phyloP scores from a whole-genome alignment of 352 stramenopile genomes.

The Elongisporangium anandrum region DNA sequence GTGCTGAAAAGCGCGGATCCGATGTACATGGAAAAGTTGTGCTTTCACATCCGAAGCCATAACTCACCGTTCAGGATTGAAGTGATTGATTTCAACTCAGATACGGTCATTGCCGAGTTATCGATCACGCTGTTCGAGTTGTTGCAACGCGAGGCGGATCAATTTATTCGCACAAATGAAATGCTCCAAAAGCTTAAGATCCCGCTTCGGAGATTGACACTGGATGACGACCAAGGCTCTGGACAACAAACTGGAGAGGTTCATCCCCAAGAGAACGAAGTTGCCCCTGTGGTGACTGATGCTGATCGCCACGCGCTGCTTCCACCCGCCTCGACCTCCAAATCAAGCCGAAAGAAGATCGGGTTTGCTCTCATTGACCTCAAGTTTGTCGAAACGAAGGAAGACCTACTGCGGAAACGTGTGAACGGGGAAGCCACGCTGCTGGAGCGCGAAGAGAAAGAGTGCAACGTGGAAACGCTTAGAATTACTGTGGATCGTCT shows the following conservation, averaged over 20 bases:
- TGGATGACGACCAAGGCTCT: slow-evolving; percentile 24
- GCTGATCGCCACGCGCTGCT: slow-evolving; percentile 49
- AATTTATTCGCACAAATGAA: slow-evolving; percentile 48
- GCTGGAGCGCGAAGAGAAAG: slow-evolving; percentile 62
- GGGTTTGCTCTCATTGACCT: slow-evolving; percentile 55
- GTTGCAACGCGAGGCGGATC: slow-evolving; percentile 67
- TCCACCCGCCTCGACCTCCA: slow-evolving; percentile 15
- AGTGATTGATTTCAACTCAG: slow-evolving; percentile 81
- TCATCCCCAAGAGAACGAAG: slow-evolving; percentile 9
- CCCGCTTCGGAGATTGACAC: slow-evolving; percentile 36
- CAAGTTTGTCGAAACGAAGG: slow-evolving; percentile 69
- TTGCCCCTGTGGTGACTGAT: slow-evolving; percentile 25
- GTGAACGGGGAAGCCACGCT: slow-evolving; percentile 46
- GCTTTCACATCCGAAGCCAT: slow-evolving; percentile 56
- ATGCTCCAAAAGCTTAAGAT: slow-evolving; percentile 38
- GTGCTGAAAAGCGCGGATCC: slow-evolving; percentile 84
- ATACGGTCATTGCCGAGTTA: slow-evolving; percentile 65
- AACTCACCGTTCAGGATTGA: slow-evolving; percentile 65
- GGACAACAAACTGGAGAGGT: background rate
- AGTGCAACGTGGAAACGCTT: slow-evolving; percentile 79
- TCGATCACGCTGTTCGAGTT: slow-evolving; percentile 75
- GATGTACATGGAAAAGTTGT: slow-evolving; percentile 84
- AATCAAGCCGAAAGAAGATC: slow-evolving; percentile 42
- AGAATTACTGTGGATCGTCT: slow-evolving; percentile 72
- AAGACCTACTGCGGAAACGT: slow-evolving; percentile 61